Evolutionary conservation across 495 filamentous ascomycete genomes (phyloP).

Genomic region (Trichoderma erinaceum): DNA sequence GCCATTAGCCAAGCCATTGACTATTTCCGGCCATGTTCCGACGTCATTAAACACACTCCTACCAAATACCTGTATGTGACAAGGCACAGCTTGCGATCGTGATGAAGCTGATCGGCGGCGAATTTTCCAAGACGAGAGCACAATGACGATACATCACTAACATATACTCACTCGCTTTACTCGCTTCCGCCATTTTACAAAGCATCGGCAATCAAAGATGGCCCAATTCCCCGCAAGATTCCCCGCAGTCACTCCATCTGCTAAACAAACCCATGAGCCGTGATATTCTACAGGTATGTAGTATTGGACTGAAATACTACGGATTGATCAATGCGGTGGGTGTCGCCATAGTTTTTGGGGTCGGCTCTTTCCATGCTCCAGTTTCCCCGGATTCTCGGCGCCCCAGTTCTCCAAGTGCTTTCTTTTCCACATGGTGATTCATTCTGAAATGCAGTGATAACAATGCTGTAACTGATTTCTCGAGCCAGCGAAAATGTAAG

Average conservation of each 20-base stretch:
- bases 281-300: too few relatives aligned
- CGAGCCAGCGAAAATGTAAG: background rate
- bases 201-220: background rate
- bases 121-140: background rate
- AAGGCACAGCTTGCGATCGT: background rate
- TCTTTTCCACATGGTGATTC: background rate
- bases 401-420: background rate
- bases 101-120: background rate
- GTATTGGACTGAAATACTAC: background rate
- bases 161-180: background rate
- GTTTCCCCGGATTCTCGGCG: background rate
- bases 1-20: background rate
- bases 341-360: background rate
- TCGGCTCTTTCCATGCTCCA: conserved; percentile 3
- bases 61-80: background rate
- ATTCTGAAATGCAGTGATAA: background rate
- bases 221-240: background rate
- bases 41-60: background rate
- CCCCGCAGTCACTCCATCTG: background rate
- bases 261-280: background rate
- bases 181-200: background rate
- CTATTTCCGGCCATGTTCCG: background rate
- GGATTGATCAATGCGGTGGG: background rate
- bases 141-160: background rate
- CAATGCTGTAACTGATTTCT: background rate